Conservation (phyloP, 768 basidiomycete species). For the Auriculariales sp. region DNA sequence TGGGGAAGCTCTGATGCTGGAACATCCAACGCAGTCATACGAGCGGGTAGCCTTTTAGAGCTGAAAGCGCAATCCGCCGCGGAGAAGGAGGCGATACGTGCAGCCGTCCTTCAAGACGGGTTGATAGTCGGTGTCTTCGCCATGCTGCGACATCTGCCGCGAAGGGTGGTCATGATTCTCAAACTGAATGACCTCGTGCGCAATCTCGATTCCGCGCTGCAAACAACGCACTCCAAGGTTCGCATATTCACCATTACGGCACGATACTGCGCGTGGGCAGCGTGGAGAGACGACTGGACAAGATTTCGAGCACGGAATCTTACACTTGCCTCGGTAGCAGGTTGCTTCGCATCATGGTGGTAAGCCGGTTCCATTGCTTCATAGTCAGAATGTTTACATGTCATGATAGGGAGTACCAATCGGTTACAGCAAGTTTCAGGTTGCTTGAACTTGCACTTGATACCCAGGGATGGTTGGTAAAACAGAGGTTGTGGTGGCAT, state of each 20-base stretch:
- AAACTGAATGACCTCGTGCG: slow-evolving; percentile 73
- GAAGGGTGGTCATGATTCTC: slow-evolving; percentile 69
- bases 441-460: slow-evolving; percentile 53
- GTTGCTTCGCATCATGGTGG: slow-evolving; percentile 57
- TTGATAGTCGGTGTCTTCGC: slow-evolving; percentile 75
- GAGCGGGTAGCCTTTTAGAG: slow-evolving; percentile 68
- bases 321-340: slow-evolving; percentile 19
- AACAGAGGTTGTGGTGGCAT: slow-evolving; percentile 44
- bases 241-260: slow-evolving; percentile 88
- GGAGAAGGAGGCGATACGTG: slow-evolving; percentile 70
- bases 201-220: slow-evolving; percentile 69
- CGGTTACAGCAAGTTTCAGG: slow-evolving; percentile 31
- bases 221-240: slow-evolving; percentile 77
- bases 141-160: slow-evolving; percentile 72
- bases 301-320: slow-evolving; percentile 23
- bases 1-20: slow-evolving; percentile 26
- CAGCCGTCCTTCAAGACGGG: slow-evolving; percentile 75
- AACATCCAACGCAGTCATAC: slow-evolving; percentile 24
- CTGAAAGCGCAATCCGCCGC: slow-evolving; percentile 54
- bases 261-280: slow-evolving; percentile 68
- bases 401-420: slow-evolving; percentile 42
- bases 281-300: slow-evolving; percentile 57
- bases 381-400: not conserved
- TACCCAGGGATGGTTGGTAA: slow-evolving; percentile 37
- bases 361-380: slow-evolving; percentile 19